These are phyloP conservation scores for Sporormia fimetaria DNA, from an alignment of 495 filamentous ascomycete species.

Conservation along the genomic window DNA sequence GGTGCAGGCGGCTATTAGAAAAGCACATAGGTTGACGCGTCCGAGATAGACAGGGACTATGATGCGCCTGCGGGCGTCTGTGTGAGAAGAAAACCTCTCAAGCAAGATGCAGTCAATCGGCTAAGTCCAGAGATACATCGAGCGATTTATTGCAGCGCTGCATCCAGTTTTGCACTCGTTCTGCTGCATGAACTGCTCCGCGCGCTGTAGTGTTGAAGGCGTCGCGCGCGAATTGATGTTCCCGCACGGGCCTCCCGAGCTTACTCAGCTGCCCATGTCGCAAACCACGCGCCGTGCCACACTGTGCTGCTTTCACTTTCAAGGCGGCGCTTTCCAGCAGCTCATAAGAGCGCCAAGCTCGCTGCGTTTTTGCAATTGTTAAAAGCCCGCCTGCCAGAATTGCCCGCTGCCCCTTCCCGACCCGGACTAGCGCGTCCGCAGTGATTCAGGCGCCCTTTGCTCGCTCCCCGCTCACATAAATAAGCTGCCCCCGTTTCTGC, in stretches of 20 bases:
- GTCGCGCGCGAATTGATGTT: conserved; percentile 2
- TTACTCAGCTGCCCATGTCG: neutral
- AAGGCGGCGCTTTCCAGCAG: conserved; percentile 7
- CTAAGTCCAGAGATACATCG: too few species aligned
- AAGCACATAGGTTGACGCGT: too few species aligned
- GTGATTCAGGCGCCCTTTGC: conserved; percentile 4
- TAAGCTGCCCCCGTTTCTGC: conserved; percentile 1
- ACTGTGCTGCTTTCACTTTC: neutral
- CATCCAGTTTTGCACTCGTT: too few species aligned
- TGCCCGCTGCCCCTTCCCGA: conserved; percentile 5
- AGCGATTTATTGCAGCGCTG: too few species aligned
- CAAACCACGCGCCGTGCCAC: neutral
- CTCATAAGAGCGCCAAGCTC: conserved; percentile 3
- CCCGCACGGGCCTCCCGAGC: neutral
- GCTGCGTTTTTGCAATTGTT: too few species aligned
- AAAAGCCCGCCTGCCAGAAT: conserved; percentile 1
- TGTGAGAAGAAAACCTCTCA: too few species aligned
- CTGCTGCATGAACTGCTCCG: too few species aligned
- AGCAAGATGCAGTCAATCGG: too few species aligned
- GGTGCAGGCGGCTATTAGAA: too few species aligned
- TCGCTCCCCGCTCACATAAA: neutral
- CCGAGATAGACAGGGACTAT: too few species aligned
- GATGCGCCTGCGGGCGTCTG: too few species aligned
- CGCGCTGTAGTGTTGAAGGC: neutral
- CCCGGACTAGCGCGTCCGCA: conserved; percentile 4